phyloP scores from a whole-genome alignment of 805 yeast genomes.

The Candida nonsorbophila region DNA sequence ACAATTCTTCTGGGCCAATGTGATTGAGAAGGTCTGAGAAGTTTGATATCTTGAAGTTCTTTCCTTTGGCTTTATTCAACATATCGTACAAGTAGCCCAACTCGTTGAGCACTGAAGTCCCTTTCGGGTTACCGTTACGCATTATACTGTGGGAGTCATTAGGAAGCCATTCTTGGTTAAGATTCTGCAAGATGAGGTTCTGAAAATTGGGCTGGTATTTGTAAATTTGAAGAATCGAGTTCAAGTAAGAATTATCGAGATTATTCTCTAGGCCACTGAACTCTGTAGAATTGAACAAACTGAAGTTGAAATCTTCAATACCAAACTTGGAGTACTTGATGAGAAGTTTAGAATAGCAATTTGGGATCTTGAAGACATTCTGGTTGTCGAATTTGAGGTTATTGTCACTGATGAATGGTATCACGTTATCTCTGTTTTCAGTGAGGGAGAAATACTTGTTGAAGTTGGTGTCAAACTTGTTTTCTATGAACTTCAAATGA shows the following conservation, averaged over 20 bases:
- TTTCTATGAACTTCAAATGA: conserved; percentile 8
- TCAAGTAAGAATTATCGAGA: conserved; percentile 65
- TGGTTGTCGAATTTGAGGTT: conserved; percentile 5
- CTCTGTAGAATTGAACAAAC: conserved; percentile 67
- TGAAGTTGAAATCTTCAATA: conserved; percentile 89
- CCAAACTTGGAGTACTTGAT: conserved; percentile 87
- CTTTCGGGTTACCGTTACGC: conserved; percentile 26
- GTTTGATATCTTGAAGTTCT: conserved; percentile 77
- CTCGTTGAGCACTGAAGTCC: conserved; percentile 64
- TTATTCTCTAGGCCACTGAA: conserved; percentile 86
- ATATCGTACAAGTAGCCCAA: conserved; percentile 88
- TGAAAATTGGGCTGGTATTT: conserved; percentile 71
- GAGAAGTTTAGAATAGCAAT: conserved; percentile 67
- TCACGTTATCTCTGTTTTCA: conserved; percentile 7
- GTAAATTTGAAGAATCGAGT: conserved; percentile 74
- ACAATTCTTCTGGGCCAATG: conserved; percentile 50
- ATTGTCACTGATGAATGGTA: conserved; percentile 10
- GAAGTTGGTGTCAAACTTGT: conserved; percentile 9
- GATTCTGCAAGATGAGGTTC: conserved; percentile 53
- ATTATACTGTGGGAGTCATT: conserved; percentile 26
- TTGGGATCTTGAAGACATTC: conserved; percentile 44
- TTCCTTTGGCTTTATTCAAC: conserved; percentile 77
- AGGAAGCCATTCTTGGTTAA: conserved; percentile 46
- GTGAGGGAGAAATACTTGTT: conserved; percentile 7
- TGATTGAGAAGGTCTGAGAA: conserved; percentile 44